These are phyloP conservation scores for Pythium phragmiticola DNA, from an alignment of 352 stramenopile species.

Conservation along the genomic window DNA sequence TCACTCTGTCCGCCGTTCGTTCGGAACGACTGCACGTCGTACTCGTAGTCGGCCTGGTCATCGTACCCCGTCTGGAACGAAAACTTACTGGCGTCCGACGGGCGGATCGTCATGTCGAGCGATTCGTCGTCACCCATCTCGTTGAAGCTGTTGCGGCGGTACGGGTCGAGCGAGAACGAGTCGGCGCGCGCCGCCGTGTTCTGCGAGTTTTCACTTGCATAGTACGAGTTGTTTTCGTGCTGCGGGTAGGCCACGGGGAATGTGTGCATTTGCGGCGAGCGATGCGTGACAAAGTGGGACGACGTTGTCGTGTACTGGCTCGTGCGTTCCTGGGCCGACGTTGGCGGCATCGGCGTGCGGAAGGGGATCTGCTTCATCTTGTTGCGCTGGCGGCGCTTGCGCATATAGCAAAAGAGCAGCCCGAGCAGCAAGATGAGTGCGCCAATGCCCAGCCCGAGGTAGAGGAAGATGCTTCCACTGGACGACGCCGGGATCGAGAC, in stretches of 20 bases:
- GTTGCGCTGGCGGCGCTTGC: conserved; percentile 54
- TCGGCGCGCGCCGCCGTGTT: conserved; percentile 23
- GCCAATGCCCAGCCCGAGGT: conserved; percentile 70
- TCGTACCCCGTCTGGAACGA: conserved; percentile 78
- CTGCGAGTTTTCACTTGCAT: conserved; percentile 17
- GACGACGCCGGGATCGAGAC: conserved; percentile 52
- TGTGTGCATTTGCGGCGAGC: conserved; percentile 32
- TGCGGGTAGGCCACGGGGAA: conserved; percentile 39
- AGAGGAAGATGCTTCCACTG: conserved; percentile 57
- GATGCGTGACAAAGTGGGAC: conserved; percentile 69
- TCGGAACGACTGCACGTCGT: conserved; percentile 44
- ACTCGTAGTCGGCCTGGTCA: conserved; percentile 72
- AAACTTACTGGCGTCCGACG: conserved; percentile 66
- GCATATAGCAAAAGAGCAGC: conserved; percentile 68
- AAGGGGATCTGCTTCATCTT: conserved; percentile 78
- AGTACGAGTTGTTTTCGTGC: conserved; percentile 34
- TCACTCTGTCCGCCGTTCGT: conserved; percentile 35
- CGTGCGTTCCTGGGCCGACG: conserved; percentile 30
- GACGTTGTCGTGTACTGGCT: conserved; percentile 65
- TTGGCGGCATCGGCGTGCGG: conserved; percentile 41
- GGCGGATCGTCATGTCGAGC: conserved; percentile 39
- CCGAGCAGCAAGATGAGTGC: conserved; percentile 60
- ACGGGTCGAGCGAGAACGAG: conserved; percentile 76
- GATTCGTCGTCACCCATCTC: conserved; percentile 49
- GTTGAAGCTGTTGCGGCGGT: conserved; percentile 67